phyloP scores from a whole-genome alignment of 2,329 filamentous ascomycete species.

The Hypoxylon rubiginosum region DNA sequence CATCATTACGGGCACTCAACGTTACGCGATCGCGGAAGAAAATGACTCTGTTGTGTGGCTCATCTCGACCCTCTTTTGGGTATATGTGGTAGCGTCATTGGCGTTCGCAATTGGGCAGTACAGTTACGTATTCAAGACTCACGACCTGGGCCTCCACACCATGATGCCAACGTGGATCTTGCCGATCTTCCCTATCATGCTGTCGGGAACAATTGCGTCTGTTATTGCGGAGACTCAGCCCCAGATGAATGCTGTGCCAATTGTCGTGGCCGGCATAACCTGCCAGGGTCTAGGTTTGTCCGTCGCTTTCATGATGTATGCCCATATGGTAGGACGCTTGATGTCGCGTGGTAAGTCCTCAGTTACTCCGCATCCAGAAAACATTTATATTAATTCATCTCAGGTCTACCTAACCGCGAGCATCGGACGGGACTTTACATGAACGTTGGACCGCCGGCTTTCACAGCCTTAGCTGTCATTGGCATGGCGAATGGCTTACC shows the following conservation, averaged over 20 bases:
- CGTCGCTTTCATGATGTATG: constrained; percentile 79
- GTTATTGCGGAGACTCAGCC: constrained; percentile 74
- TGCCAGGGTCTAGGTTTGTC: constrained; percentile 79
- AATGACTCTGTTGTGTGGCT: constrained; percentile 68
- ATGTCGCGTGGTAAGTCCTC: constrained; percentile 62
- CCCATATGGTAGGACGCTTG: constrained; percentile 78
- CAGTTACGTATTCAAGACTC: constrained; percentile 72
- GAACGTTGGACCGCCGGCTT: constrained; percentile 78
- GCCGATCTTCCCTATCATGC: constrained; percentile 81
- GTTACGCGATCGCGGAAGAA: constrained; percentile 72
- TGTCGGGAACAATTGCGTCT: constrained; percentile 77
- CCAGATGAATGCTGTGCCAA: constrained; percentile 67
- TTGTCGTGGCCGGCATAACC: constrained; percentile 74
- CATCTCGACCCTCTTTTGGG: constrained; percentile 77
- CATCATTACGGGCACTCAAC: constrained; percentile 74
- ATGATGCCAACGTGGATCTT: constrained; percentile 83
- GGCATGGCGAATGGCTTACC: constrained; percentile 73
- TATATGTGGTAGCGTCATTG: constrained; percentile 73
- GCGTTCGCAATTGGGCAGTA: constrained; percentile 75
- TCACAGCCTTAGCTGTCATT: constrained; percentile 77
- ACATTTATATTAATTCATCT: neutral
- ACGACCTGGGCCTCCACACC: constrained; percentile 70
- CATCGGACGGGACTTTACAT: constrained; percentile 80
- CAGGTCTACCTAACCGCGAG: constrained; percentile 71
- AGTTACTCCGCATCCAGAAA: neutral